A percentile compares a stretch with the other conserved stretches of the same genome.
phyloP scores from a whole-genome alignment of 371 early-diverging fungal species.

The Actinomortierella ambigua region DNA sequence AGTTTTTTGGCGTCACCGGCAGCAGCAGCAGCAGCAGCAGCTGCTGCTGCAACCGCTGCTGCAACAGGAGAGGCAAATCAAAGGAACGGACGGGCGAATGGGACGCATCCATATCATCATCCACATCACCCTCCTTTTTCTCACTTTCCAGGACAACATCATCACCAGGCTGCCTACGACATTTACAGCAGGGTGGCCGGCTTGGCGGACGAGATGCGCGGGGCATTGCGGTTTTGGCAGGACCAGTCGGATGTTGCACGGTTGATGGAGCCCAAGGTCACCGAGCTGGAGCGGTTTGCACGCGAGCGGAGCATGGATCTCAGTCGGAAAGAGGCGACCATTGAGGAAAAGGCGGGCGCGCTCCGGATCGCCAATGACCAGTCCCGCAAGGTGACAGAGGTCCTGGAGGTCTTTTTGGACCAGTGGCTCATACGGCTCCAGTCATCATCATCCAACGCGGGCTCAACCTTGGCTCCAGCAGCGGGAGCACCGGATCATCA shows the following conservation, averaged over 20 bases:
- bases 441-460: no score
- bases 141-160: not conserved
- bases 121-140: not conserved
- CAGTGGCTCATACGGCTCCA: no score
- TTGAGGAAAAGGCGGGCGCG: conserved; percentile 33
- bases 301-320: conserved; percentile 23
- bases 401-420: conserved; percentile 23
- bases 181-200: conserved; percentile 29
- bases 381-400: conserved; percentile 23
- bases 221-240: conserved; percentile 40
- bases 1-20: conserved; percentile 10
- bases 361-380: conserved; percentile 29
- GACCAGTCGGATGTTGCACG: conserved; percentile 30
- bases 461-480: no score
- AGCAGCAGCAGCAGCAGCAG: conserved; percentile 14
- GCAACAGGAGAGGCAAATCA: not conserved
- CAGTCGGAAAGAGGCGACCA: conserved; percentile 16
- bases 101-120: not conserved
- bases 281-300: conserved; percentile 28
- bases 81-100: not conserved
- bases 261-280: conserved; percentile 24
- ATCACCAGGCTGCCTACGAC: conserved; percentile 10
- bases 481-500: no score
- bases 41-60: conserved; percentile 5
- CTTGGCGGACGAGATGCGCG: conserved; percentile 37